A percentile compares a stretch with the other conserved stretches of the same genome.
These are phyloP conservation scores for Suaeda aralocaspica DNA, from an alignment of 148 eudicot species.

Conservation along the genomic window DNA sequence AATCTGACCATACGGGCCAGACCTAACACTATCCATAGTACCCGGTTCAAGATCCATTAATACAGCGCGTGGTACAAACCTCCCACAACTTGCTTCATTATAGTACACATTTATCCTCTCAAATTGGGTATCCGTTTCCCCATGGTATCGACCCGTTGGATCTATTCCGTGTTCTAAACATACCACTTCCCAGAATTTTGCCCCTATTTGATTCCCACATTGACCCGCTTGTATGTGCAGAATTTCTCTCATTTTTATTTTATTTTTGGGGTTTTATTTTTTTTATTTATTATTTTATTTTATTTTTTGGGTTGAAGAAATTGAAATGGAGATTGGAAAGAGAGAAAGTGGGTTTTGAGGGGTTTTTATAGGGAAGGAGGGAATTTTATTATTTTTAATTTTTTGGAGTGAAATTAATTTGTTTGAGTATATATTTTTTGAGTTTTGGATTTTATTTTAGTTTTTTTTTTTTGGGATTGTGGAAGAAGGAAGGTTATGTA, in stretches of 20 bases:
- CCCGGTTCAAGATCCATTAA: slow-evolving; percentile 55
- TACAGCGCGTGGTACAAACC: slow-evolving; percentile 49
- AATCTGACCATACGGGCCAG: slow-evolving; percentile 48
- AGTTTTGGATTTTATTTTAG: no score
- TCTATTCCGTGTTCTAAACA: slow-evolving; percentile 51
- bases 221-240: slow-evolving; percentile 49
- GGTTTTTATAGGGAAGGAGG: no score
- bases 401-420: no score
- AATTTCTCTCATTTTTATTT: slow-evolving; percentile 40
- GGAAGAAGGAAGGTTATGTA: no score
- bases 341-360: no score
- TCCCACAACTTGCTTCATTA: slow-evolving; percentile 46
- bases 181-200: slow-evolving; percentile 51
- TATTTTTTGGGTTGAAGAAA: no score
- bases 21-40: slow-evolving; percentile 48
- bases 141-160: slow-evolving; percentile 35
- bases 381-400: no score
- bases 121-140: slow-evolving; percentile 39
- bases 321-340: no score
- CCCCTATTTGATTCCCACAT: slow-evolving; percentile 51
- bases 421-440: no score
- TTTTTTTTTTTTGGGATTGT: no score
- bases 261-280: no score
- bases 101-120: slow-evolving; percentile 53
- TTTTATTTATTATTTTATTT: no score